Base-by-base conservation (phyloP, 23 red algal species). In the Gracilaria gracilis region DNA sequence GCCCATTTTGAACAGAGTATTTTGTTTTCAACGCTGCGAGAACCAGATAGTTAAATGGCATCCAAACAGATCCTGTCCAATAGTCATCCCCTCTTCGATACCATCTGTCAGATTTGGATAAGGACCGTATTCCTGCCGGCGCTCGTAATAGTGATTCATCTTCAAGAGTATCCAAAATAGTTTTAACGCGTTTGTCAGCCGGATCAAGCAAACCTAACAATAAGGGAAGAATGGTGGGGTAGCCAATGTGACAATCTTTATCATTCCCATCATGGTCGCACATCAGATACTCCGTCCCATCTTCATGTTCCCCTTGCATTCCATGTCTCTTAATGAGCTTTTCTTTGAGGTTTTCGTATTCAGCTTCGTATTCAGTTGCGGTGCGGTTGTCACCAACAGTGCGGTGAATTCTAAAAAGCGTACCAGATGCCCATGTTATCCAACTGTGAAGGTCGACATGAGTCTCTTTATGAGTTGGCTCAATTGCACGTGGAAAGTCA, bases 11-110 rank as follows among this genome's bases (percentile, higher is more conserved):
- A 33, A 77, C 75, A 57, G 75, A 64, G 75, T 99, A 99, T 50
- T 95, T 95, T 21, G 51, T 88, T 75, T 80, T 78, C 73, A 96
- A 59, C n/a, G 97, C 79, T 38, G 91, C 97, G 9, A 95, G 65
- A 17, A 67, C 76, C 21, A 99, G 81, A 58, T 94, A 99, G 51
- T 96, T 96, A 58, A 99, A 85, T 0, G 97, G 93, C 77, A 99
- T 88, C 97, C 97, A 99, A 35, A 96, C 87, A 20, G 97, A 93
- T 33, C 97, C 97, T 2, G 97, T 99, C 97, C 97, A 99, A 80
- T 99, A 99, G 57, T 89, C 83, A 65, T 99, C 91, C 27, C 92
- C 95, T 87, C 65, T 57, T 35, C 88, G 73, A 67, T 96, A 89
- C 80, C 77, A 95, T 23, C 53, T 67, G 27, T 91, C 84, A 34